Base-by-base conservation (phyloP, 306 rosid species). In the Castanea mollissima region DNA sequence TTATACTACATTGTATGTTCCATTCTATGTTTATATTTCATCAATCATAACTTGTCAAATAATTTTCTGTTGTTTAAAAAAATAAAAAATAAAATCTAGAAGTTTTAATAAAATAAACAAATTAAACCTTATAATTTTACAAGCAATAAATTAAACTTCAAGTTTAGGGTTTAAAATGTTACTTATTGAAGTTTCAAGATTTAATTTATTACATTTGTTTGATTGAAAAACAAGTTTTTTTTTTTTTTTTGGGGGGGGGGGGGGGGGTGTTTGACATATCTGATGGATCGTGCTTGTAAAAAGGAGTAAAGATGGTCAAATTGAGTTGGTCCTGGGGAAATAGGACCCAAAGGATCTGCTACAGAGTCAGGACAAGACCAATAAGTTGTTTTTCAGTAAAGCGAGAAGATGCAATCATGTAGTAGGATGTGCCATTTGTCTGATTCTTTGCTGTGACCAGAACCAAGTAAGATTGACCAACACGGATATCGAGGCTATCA, bases 401-500 rank as follows among this genome's bases (percentile, higher is more conserved):
- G 58, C 75, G 75, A 21, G 75, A 71, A 23, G 75, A 71, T 5
- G 75, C 58, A 5, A 71, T 55, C 75, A 71, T 49, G 35, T 71
- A 12, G 44, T 5, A 71, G 19, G 75, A 71, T 3, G 12, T 71
- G 57, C 58, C 18, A 44, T 71, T 25, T 13, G 59, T 5, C 19
- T 23, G 35, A 1, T 15, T 12, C 58, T 27, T 71, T 21, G 38
- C 75, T 44, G 59, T 71, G 35, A 71, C 75, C 54, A 49, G 25
- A 7, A 56, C 62, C 5, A 23, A 56, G 62, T 56, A 56, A 56
- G 62, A 56, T n/a, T 56, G 62, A 6, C 62, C 62, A 16, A 71
- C 38, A 21, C 49, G 75, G 59, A 71, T 71, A 20, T 71, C 75
- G 20, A 71, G 34, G 49, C 56, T 71, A 51, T 14, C 25, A 58